These are phyloP conservation scores for Hemileccinum impolitum DNA, from an alignment of 768 basidiomycete genomes.

Conservation along the genomic window DNA sequence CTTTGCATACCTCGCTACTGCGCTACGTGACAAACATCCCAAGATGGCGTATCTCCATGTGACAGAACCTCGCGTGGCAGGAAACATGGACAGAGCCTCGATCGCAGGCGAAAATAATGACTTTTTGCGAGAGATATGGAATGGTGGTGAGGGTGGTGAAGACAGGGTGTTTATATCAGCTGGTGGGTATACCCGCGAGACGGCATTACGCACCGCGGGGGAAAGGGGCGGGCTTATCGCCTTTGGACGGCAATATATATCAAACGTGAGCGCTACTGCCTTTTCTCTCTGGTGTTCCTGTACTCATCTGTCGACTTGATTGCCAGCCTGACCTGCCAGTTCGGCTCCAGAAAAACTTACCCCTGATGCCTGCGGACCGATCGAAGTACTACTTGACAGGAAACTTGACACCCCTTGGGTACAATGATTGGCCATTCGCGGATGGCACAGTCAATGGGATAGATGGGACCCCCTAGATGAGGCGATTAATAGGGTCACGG, in stretches of 20 bases:
- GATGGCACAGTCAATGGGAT: neutral
- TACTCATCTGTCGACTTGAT: neutral
- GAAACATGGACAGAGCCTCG: neutral
- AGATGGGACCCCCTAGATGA: no score
- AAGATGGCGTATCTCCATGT: conserved; percentile 51
- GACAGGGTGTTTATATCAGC: neutral
- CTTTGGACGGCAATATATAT: conserved; percentile 24
- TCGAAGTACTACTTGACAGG: conserved; percentile 26
- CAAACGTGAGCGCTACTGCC: neutral
- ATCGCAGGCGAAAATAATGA: conserved; percentile 34
- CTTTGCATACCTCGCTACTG: conserved; percentile 45
- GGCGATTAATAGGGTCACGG: no score
- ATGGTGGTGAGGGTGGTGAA: neutral
- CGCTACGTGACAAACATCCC: conserved; percentile 31
- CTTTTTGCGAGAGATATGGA: conserved; percentile 32
- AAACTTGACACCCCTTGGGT: conserved; percentile 21
- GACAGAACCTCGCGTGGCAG: conserved; percentile 37
- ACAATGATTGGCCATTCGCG: conserved; percentile 28
- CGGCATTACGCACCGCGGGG: neutral
- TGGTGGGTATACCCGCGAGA: conserved; percentile 1
- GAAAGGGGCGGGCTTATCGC: conserved; percentile 14
- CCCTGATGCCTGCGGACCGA: conserved; percentile 16
- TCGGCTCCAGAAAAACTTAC: conserved; percentile 17
- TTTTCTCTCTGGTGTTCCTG: neutral
- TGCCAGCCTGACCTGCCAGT: conserved; percentile 29